Base-by-base conservation (phyloP, 805 yeast species). In the Ascoidea rubescens region DNA sequence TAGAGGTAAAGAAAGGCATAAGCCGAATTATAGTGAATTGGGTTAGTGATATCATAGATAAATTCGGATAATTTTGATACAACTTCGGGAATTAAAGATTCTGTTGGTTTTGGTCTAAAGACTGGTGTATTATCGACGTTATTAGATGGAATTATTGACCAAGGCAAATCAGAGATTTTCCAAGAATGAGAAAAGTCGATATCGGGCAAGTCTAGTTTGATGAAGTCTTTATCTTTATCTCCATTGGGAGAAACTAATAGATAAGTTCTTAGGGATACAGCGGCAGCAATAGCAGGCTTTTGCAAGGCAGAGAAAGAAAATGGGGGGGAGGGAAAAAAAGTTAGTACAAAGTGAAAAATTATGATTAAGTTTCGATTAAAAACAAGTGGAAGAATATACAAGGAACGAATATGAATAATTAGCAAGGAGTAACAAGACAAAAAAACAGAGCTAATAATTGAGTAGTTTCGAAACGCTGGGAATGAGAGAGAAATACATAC, bases 181-280 rank as follows among this genome's bases (percentile, higher is more conserved):
- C 96, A 90, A 32, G 71, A 66, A 56, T 77, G 79, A 21, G 72
- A 67, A 56, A 91, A 76, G 5, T 73, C 67, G 51, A 91, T 87
- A 65, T 89, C 96, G 5, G 96, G 95, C 65, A 90, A 88, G 58
- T 86, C 87, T 56, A 91, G 69, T 31, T 71, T 70, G 48, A 90
- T 71, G 0, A 62, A 59, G 14, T 37, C 14, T 37, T 8, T 10
- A 37, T 70, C 56, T 48, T 72, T 67, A 12, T 64, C 61, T 1
- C 58, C 57, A 54, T 69, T 70, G 21, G 76, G 72, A 2, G 79
- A 65, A 1, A 86, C 93, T 21, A 85, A 67, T 5, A 90, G 67
- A 60, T 87, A 91, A 0, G 97, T 86, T 60, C 96, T 76, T 53
- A 93, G 70, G 5, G 93, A 83, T 8, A 91, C 76, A 4, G 96